Percentiles rank a stretch among this genome's conserved stretches.
phyloP scores from a whole-genome alignment of 768 basidiomycete species.

The Podaxis sp. region DNA sequence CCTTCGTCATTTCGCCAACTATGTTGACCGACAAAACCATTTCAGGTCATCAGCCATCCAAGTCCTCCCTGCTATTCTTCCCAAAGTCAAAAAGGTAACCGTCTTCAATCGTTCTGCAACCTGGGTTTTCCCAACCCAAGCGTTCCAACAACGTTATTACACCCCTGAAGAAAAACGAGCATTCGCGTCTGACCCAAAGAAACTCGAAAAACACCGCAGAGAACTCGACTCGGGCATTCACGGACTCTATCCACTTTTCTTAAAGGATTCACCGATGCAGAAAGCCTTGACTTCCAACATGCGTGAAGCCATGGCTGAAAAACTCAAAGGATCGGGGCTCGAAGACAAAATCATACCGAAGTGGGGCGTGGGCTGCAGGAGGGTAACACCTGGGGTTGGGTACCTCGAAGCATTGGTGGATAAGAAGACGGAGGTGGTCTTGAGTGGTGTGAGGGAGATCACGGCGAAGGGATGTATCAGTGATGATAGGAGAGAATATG shows the following conservation, averaged over 20 bases:
- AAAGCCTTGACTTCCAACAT: slow-evolving; percentile 20
- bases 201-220: slow-evolving; percentile 37
- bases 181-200: slow-evolving; percentile 33
- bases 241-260: slow-evolving; percentile 23
- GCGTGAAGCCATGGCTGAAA: slow-evolving; percentile 34
- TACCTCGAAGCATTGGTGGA: slow-evolving; percentile 29
- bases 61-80: slow-evolving; percentile 27
- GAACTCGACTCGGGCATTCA: slow-evolving; percentile 35
- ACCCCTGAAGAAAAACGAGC: slow-evolving; percentile 35
- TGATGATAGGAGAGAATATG: slow-evolving; percentile 23
- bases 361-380: slow-evolving; percentile 30
- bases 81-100: slow-evolving; percentile 30
- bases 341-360: slow-evolving; percentile 31
- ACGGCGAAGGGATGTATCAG: slow-evolving; percentile 26
- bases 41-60: slow-evolving; percentile 28
- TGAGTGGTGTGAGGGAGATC: slow-evolving; percentile 25
- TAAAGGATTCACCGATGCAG: slow-evolving; percentile 31
- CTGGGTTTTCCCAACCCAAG: slow-evolving; percentile 25
- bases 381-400: slow-evolving; percentile 29
- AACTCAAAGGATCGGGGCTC: slow-evolving; percentile 39
- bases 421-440: slow-evolving; percentile 26
- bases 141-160: slow-evolving; percentile 24
- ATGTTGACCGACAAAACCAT: neutral
- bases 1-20: neutral
- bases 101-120: slow-evolving; percentile 28